These are phyloP conservation scores for Phaffia rhodozyma DNA, from an alignment of 1,284 basidiomycete species.

Conservation along the genomic window DNA sequence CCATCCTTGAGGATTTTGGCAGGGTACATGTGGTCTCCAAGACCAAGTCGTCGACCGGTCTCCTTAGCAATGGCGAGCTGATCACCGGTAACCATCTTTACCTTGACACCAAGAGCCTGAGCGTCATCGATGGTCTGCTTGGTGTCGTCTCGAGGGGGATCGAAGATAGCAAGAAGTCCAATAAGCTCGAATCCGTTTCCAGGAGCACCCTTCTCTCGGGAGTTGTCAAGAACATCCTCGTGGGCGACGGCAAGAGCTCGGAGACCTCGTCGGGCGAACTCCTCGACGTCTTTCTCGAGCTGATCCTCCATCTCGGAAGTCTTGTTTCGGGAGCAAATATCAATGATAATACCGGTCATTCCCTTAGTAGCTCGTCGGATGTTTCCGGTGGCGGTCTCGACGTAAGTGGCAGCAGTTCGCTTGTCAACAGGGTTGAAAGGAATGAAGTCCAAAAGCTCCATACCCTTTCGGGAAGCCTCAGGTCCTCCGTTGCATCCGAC, in stretches of 20 bases:
- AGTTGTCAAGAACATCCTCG: slow-evolving; percentile 75
- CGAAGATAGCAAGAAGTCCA: slow-evolving; percentile 93
- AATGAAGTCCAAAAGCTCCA: slow-evolving; percentile 96
- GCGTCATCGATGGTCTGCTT: slow-evolving; percentile 99
- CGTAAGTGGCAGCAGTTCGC: slow-evolving; percentile 97
- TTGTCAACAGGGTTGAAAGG: slow-evolving; percentile 99
- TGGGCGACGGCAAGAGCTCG: slow-evolving; percentile 93
- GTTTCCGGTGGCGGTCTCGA: slow-evolving; percentile 81
- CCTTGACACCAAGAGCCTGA: slow-evolving; percentile 85
- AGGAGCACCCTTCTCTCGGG: slow-evolving; percentile 57
- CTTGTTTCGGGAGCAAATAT: slow-evolving; percentile 92
- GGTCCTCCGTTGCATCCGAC: slow-evolving; percentile 66
- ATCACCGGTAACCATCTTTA: slow-evolving; percentile 99
- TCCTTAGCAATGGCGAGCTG: slow-evolving; percentile 99
- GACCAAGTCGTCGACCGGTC: slow-evolving; percentile 90
- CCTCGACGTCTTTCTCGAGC: slow-evolving; percentile 89
- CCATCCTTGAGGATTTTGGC: slow-evolving; percentile 90
- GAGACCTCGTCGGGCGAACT: slow-evolving; percentile 89
- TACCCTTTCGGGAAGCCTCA: slow-evolving; percentile 67
- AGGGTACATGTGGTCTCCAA: slow-evolving; percentile 94
- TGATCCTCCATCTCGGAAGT: slow-evolving; percentile 77
- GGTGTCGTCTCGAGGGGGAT: slow-evolving; percentile 94
- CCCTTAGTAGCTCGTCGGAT: slow-evolving; percentile 98
- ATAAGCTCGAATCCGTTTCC: slow-evolving; percentile 96
- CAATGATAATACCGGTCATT: slow-evolving; percentile 95